Percentiles rank a stretch among this genome's conserved stretches.
phyloP scores from a whole-genome alignment of 768 basidiomycete species.

The Trametes villosa region DNA sequence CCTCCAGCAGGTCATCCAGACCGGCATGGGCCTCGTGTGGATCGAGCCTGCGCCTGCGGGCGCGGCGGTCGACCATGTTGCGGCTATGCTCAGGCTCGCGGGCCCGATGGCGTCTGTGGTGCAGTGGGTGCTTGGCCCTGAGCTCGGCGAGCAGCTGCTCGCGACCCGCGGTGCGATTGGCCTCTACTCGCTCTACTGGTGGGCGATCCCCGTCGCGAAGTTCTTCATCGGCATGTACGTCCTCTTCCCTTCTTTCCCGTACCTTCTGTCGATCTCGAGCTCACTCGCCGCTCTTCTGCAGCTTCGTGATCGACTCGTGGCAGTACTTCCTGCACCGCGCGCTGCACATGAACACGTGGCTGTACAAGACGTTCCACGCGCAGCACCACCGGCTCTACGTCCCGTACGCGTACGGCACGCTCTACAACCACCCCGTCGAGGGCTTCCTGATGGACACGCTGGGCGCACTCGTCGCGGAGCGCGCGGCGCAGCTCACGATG shows the following conservation, averaged over 20 bases:
- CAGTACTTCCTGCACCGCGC: conserved; percentile 96
- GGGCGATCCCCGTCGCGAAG: conserved; percentile 79
- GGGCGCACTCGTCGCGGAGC: conserved; percentile 80
- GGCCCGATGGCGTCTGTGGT: conserved; percentile 44
- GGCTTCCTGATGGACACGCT: conserved; percentile 88
- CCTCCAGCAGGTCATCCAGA: conserved; percentile 89
- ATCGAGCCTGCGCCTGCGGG: conserved; percentile 46
- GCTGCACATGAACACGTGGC: conserved; percentile 88
- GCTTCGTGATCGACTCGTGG: conserved; percentile 96
- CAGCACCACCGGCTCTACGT: conserved; percentile 96
- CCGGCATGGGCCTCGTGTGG: conserved; percentile 69
- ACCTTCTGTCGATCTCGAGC: too few relatives aligned
- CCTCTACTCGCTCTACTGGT: conserved; percentile 86
- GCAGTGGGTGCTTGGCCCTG: conserved; percentile 46
- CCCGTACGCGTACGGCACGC: conserved; percentile 93
- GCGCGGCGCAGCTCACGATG: conserved; percentile 65
- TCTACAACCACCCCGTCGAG: conserved; percentile 97
- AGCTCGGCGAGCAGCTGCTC: conserved; percentile 42
- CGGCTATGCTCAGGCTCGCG: conserved; percentile 44
- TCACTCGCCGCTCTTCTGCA: conserved; percentile 35
- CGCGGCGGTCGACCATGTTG: conserved; percentile 40
- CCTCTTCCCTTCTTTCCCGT: background rate
- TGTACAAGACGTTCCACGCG: conserved; percentile 91
- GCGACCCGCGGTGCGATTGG: conserved; percentile 41
- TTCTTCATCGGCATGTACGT: conserved; percentile 83